Conservation (phyloP, 768 basidiomycete genomes). For the Butyriboletus loyo region DNA sequence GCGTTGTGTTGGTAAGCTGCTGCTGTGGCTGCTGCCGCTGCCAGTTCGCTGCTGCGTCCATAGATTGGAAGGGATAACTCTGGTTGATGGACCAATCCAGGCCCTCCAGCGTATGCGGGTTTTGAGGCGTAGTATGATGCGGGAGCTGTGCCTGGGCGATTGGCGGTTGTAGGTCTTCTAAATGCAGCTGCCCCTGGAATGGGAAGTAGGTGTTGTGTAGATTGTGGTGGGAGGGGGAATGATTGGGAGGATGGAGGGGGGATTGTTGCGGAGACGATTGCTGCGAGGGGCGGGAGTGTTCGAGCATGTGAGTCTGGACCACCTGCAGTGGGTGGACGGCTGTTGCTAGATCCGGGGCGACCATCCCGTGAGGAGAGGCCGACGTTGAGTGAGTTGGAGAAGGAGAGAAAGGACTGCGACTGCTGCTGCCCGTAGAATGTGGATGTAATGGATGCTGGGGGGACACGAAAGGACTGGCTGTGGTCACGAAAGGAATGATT, state of each 20-base stretch:
- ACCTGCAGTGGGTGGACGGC: slow-evolving; percentile 54
- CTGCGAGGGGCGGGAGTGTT: slow-evolving; percentile 71
- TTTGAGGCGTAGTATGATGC: slow-evolving; percentile 55
- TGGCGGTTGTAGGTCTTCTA: slow-evolving; percentile 56
- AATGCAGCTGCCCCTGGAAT: slow-evolving; percentile 52
- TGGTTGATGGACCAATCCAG: slow-evolving; percentile 51
- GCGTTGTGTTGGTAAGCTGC: slow-evolving; percentile 29
- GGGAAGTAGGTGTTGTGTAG: slow-evolving; percentile 52
- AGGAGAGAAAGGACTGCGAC: slow-evolving; percentile 71
- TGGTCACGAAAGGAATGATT: slow-evolving; percentile 76
- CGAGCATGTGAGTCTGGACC: slow-evolving; percentile 41
- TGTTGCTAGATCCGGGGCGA: slow-evolving; percentile 47
- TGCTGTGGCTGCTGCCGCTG: slow-evolving; percentile 29
- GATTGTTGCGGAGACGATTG: slow-evolving; percentile 74
- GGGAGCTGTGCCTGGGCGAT: slow-evolving; percentile 70
- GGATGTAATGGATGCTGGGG: slow-evolving; percentile 42
- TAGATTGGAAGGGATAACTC: slow-evolving; percentile 40
- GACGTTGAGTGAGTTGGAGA: slow-evolving; percentile 47
- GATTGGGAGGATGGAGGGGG: slow-evolving; percentile 41
- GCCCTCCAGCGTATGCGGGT: slow-evolving; percentile 46
- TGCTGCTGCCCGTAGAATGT: slow-evolving; percentile 40
- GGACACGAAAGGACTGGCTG: slow-evolving; percentile 80
- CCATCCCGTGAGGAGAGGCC: slow-evolving; percentile 39
- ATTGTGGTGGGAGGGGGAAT: slow-evolving; percentile 40
- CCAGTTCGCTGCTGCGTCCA: slow-evolving; percentile 41